Evolutionary conservation across 805 yeast genomes (phyloP).

Genomic region (Teunomyces cretensis): DNA sequence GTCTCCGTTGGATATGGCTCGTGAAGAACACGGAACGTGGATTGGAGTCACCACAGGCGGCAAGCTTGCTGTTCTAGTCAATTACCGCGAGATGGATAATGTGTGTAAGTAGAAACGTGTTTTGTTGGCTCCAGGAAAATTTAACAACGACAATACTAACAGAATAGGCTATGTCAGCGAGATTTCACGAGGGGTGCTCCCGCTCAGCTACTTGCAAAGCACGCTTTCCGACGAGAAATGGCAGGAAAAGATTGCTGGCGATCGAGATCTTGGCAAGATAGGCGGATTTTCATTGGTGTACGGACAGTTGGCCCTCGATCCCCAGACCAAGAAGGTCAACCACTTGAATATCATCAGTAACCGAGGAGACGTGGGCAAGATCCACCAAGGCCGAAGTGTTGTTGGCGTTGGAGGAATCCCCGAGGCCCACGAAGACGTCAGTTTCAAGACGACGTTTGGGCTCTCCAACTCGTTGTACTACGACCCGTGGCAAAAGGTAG

Average conservation of each 20-base stretch:
- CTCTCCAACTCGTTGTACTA: slow-evolving; percentile 66
- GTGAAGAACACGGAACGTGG: slow-evolving; percentile 88
- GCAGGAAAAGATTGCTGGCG: slow-evolving; percentile 18
- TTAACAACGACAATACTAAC: slow-evolving; percentile 14
- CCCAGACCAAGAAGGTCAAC: slow-evolving; percentile 20
- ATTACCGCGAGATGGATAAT: slow-evolving; percentile 54
- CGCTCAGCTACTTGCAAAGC: slow-evolving; percentile 44
- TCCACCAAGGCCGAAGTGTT: slow-evolving; percentile 17
- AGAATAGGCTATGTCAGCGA: slow-evolving; percentile 24
- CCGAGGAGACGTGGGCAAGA: slow-evolving; percentile 42
- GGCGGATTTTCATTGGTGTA: slow-evolving; percentile 67
- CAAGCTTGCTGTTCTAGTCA: slow-evolving; percentile 70
- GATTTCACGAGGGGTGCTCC: slow-evolving; percentile 55
- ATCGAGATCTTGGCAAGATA: slow-evolving; percentile 26
- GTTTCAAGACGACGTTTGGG: slow-evolving; percentile 46
- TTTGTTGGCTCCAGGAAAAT: too few species aligned
- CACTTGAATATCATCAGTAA: slow-evolving; percentile 51
- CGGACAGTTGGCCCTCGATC: slow-evolving; percentile 42
- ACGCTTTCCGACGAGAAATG: slow-evolving; percentile 41
- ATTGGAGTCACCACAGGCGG: slow-evolving; percentile 66
- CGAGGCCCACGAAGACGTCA: slow-evolving; percentile 17
- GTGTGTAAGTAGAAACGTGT: slow-evolving; percentile 2
- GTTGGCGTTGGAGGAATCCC: neutral
- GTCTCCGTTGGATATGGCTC: slow-evolving; percentile 72
- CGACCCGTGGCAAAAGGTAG: slow-evolving; percentile 76